Percentiles rank a stretch among this genome's conserved stretches.
Evolutionary conservation across 495 filamentous ascomycete genomes (phyloP).

Genomic region (Aspergillus hancockii): DNA sequence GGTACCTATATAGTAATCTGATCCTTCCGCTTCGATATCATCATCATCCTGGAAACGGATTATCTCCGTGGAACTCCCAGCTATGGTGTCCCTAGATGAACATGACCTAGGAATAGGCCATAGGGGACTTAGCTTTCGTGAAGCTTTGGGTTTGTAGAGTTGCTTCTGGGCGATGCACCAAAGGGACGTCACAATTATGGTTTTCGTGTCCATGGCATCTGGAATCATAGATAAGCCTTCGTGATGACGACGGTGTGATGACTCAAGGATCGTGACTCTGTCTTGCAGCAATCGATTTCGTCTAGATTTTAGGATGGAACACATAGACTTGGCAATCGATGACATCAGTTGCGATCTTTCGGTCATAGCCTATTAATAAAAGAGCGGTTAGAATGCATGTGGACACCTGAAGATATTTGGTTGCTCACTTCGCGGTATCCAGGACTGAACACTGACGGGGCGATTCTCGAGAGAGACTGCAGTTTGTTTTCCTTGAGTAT

Average conservation of each 20-base stretch:
- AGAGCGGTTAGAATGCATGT: conserved; percentile 7
- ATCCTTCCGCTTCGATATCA: neutral
- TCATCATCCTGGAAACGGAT: neutral
- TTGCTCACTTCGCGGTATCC: conserved; percentile 37
- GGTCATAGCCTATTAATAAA: conserved; percentile 35
- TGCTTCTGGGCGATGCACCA: conserved; percentile 33
- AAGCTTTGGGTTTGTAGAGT: conserved; percentile 17
- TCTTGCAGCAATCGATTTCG: conserved; percentile 14
- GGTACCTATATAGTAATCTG: conserved; percentile 9
- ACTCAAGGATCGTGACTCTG: conserved; percentile 13
- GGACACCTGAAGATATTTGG: neutral
- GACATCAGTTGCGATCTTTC: conserved; percentile 38
- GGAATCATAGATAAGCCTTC: neutral
- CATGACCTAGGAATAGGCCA: neutral
- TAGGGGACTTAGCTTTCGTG: conserved; percentile 6
- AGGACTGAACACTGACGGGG: conserved; percentile 37
- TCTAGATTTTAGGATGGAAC: conserved; percentile 29
- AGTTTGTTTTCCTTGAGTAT: conserved; percentile 11
- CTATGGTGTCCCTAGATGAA: neutral
- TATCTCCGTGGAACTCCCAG: neutral
- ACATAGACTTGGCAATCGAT: conserved; percentile 36
- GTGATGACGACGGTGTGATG: neutral
- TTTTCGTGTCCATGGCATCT: neutral
- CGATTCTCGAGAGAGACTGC: conserved; percentile 27
- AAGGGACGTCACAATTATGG: conserved; percentile 24